These are phyloP conservation scores for Ruellia speciosa DNA, from an alignment of 305 asterid species.

Conservation along the genomic window DNA sequence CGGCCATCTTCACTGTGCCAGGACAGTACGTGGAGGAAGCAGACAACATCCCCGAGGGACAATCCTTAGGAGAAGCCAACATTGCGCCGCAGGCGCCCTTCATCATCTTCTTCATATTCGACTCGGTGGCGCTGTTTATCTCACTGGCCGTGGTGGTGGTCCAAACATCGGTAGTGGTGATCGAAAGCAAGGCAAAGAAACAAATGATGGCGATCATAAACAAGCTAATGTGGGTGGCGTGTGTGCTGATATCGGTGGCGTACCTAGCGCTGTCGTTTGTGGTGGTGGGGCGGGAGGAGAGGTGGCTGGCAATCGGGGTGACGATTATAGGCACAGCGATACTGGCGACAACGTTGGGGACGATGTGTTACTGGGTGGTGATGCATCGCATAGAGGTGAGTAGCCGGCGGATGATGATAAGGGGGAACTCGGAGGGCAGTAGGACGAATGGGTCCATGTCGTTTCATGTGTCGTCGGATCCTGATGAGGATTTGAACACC, in stretches of 20 bases:
- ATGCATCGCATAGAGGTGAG: slow-evolving; percentile 51
- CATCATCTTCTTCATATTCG: slow-evolving; percentile 61
- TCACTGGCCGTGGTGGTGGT: slow-evolving; percentile 84
- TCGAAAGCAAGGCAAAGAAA: slow-evolving; percentile 85
- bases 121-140: slow-evolving; percentile 72
- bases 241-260: slow-evolving; percentile 70
- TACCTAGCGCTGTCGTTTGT: slow-evolving; percentile 68
- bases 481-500: slow-evolving; percentile 40
- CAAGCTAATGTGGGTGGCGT: slow-evolving; percentile 93
- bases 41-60: slow-evolving; percentile 29
- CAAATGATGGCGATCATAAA: slow-evolving; percentile 89
- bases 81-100: slow-evolving; percentile 49
- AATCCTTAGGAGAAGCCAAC: slow-evolving; percentile 69
- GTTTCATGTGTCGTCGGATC: slow-evolving; percentile 38
- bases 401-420: slow-evolving; percentile 33
- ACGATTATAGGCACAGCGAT: slow-evolving; percentile 60
- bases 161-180: slow-evolving; percentile 77
- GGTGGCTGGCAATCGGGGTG: slow-evolving; percentile 71
- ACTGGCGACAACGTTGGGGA: slow-evolving; percentile 62
- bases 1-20: slow-evolving; percentile 83
- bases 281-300: slow-evolving; percentile 60
- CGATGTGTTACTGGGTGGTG: slow-evolving; percentile 84
- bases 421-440: slow-evolving; percentile 43
- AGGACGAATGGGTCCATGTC: slow-evolving; percentile 46
- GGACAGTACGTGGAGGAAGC: slow-evolving; percentile 63